These are phyloP conservation scores for Sutorius eximius DNA, from an alignment of 1,284 basidiomycete genomes.

Conservation along the genomic window DNA sequence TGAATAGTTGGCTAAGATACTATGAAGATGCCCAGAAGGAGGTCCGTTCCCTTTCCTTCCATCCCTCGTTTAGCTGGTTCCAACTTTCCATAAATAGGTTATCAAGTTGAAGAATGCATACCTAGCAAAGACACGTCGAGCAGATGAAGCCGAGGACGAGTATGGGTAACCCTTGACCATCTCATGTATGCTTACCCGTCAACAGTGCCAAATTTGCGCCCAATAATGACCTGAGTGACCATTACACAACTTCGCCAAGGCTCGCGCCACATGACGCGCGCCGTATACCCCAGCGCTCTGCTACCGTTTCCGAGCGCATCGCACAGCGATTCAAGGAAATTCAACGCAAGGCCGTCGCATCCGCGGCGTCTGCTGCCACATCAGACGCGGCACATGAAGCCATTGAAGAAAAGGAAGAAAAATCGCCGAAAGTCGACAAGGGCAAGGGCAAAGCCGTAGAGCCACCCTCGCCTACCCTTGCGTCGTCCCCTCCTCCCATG, in stretches of 20 bases:
- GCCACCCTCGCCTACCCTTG: constrained; percentile 38
- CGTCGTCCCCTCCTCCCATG: constrained; percentile 63
- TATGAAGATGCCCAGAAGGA: constrained; percentile 68
- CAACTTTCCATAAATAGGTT: constrained; percentile 40
- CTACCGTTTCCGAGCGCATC: constrained; percentile 77
- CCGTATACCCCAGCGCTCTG: constrained; percentile 56
- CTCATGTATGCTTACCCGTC: constrained; percentile 11
- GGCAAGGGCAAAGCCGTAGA: constrained; percentile 72
- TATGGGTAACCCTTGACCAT: constrained; percentile 41
- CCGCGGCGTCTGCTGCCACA: constrained; percentile 25
- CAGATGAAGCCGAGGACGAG: constrained; percentile 92
- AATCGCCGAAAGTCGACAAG: constrained; percentile 64
- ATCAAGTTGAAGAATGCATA: constrained; percentile 74
- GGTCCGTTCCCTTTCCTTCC: constrained; percentile 35
- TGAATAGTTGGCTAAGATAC: constrained; percentile 69
- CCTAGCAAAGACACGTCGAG: constrained; percentile 72
- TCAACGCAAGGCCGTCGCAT: constrained; percentile 51
- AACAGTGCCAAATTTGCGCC: constrained; percentile 82
- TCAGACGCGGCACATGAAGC: constrained; percentile 18
- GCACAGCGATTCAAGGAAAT: constrained; percentile 72
- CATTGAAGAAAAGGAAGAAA: constrained; percentile 40
- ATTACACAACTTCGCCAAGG: constrained; percentile 75
- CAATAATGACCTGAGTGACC: constrained; percentile 56
- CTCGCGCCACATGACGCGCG: constrained; percentile 53
- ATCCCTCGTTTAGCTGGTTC: background rate